Conservation (phyloP, 805 yeast genomes). For the Hanseniaspora occidentalis region DNA sequence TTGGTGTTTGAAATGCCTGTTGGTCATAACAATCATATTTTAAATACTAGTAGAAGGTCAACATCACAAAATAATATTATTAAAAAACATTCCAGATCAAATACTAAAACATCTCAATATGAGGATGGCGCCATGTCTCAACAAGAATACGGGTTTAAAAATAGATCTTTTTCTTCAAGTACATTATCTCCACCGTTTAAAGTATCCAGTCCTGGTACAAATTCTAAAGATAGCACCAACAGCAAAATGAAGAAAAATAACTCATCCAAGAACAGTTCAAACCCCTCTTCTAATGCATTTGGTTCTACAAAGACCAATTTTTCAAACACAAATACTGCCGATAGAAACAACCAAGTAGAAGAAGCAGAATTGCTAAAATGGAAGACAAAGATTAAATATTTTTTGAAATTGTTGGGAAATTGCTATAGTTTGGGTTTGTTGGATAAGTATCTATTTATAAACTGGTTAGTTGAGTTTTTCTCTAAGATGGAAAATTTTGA, state of each 20-base stretch:
- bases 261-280: neutral
- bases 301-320: too few species aligned
- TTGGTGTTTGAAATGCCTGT: conserved; percentile 23
- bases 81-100: conserved; percentile 16
- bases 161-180: neutral
- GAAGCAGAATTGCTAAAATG: conserved; percentile 14
- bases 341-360: conserved; percentile 7
- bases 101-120: neutral
- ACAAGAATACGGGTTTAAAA: too few species aligned
- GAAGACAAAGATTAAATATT: conserved; percentile 45
- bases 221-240: too few species aligned
- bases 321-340: too few species aligned
- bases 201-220: neutral
- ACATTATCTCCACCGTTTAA: neutral
- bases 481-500: conserved; percentile 26
- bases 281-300: too few species aligned
- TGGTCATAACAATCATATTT: conserved; percentile 18
- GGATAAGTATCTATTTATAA: conserved; percentile 47
- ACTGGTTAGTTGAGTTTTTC: conserved; percentile 49
- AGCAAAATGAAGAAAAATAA: neutral
- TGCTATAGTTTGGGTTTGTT: conserved; percentile 58
- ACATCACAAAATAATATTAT: neutral
- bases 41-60: neutral
- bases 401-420: conserved; percentile 46
- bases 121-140: neutral